phyloP scores from a whole-genome alignment of 2,329 filamentous ascomycete species.

The Cadophora luteo-olivacea region DNA sequence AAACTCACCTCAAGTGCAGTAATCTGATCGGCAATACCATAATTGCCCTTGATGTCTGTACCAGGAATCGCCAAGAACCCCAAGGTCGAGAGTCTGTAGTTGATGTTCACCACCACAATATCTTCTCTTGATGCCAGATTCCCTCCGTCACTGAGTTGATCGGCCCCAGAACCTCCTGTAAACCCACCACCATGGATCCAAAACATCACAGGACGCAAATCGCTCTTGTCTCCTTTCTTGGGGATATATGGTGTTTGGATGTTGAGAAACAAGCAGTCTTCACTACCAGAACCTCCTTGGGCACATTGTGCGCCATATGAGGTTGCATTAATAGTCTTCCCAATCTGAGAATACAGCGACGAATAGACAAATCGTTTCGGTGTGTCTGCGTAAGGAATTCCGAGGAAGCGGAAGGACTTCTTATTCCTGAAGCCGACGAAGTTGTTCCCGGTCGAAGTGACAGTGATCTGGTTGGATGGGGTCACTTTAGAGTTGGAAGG shows the following conservation, averaged over 20 bases:
- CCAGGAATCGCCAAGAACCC: constrained; percentile 55
- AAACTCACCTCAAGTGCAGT: constrained; percentile 51
- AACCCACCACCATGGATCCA: constrained; percentile 47
- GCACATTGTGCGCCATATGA: constrained; percentile 46
- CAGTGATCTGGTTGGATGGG: constrained; percentile 48
- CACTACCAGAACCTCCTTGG: constrained; percentile 45
- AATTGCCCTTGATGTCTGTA: constrained; percentile 58
- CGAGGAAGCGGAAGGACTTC: constrained; percentile 53
- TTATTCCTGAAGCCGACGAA: constrained; percentile 59
- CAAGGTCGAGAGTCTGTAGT: constrained; percentile 40
- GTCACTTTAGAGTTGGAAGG: constrained; percentile 45
- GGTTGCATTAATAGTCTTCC: constrained; percentile 53
- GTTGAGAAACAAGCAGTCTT: constrained; percentile 42
- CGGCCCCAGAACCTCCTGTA: constrained; percentile 35
- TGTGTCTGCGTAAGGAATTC: constrained; percentile 40
- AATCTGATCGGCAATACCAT: constrained; percentile 58
- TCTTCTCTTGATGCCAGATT: constrained; percentile 42
- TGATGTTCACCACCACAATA: constrained; percentile 41
- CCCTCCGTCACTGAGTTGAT: constrained; percentile 39
- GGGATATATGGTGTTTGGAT: constrained; percentile 49
- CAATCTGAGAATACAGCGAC: constrained; percentile 51
- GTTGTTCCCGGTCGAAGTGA: constrained; percentile 51
- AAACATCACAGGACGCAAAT: constrained; percentile 45
- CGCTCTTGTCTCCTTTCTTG: constrained; percentile 29
- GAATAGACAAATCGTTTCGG: constrained; percentile 47